Evolutionary conservation across 2,329 filamentous ascomycete genomes (phyloP).

Genomic region (Trichoderma breve): DNA sequence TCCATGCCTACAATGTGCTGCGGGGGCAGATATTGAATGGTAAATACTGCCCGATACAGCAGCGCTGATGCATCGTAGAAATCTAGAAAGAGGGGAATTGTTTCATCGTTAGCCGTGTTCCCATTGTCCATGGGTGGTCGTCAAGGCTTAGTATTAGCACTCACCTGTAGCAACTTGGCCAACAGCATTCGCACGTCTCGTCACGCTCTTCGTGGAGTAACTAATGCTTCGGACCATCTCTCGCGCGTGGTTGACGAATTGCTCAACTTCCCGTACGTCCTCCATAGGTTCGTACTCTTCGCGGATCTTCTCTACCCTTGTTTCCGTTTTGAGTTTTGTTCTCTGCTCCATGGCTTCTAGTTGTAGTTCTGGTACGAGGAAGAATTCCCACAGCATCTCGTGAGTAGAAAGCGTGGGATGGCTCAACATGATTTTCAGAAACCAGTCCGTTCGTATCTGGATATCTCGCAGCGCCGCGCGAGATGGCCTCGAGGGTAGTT

Average conservation of each 20-base stretch:
- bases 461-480: slow-evolving; percentile 82
- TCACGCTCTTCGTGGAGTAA: slow-evolving; percentile 76
- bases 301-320: slow-evolving; percentile 75
- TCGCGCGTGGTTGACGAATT: slow-evolving; percentile 86
- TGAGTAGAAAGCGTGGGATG: slow-evolving; percentile 95
- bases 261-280: slow-evolving; percentile 83
- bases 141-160: slow-evolving; percentile 24
- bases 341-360: slow-evolving; percentile 86
- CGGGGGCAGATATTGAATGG: slow-evolving; percentile 65
- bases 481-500: slow-evolving; percentile 89
- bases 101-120: background rate
- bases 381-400: slow-evolving; percentile 98
- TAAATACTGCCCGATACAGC: slow-evolving; percentile 51
- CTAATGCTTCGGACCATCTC: slow-evolving; percentile 87
- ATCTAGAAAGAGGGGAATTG: slow-evolving; percentile 45
- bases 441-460: slow-evolving; percentile 81
- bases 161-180: slow-evolving; percentile 62
- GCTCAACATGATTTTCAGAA: slow-evolving; percentile 78
- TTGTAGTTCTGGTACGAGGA: slow-evolving; percentile 91
- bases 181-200: slow-evolving; percentile 73
- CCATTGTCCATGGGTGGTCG: background rate
- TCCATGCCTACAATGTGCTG: slow-evolving; percentile 69
- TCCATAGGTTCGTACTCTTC: slow-evolving; percentile 86
- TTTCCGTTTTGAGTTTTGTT: slow-evolving; percentile 81
- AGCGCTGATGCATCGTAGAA: slow-evolving; percentile 64